Percentiles rank a stretch among this genome's conserved stretches.
Conservation (phyloP, 2,329 filamentous ascomycete genomes). For the Aspergillus tubingensis region DNA sequence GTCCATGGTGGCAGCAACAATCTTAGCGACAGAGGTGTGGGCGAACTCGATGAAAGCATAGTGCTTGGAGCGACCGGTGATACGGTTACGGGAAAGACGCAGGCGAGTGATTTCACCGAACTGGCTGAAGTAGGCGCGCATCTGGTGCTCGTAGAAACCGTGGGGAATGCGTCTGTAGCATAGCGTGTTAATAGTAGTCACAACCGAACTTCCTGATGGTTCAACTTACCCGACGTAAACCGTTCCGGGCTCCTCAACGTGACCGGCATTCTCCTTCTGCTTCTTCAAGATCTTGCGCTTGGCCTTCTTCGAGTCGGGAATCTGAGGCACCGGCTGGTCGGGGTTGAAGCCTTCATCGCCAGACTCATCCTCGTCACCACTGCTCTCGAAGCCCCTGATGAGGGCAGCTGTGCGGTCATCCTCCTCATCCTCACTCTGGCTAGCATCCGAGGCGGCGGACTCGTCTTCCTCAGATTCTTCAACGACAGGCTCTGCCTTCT, state of each 20-base stretch:
- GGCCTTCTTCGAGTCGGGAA: conserved; percentile 49
- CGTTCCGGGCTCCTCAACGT: conserved; percentile 64
- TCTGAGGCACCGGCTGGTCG: conserved; percentile 45
- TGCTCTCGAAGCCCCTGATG: conserved; percentile 58
- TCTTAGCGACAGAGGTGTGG: conserved; percentile 75
- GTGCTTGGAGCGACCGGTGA: conserved; percentile 88
- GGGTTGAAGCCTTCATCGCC: conserved; percentile 50
- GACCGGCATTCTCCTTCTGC: conserved; percentile 47
- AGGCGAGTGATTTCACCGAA: conserved; percentile 81
- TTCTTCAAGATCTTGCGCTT: conserved; percentile 55
- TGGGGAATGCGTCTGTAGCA: conserved; percentile 71
- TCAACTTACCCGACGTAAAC: conserved; percentile 73
- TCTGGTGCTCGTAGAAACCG: conserved; percentile 96
- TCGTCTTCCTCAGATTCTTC: conserved; percentile 39
- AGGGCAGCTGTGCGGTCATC: conserved; percentile 58
- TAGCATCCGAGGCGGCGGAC: conserved; percentile 20
- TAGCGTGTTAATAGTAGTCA: conserved; percentile 19
- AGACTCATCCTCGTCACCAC: conserved; percentile 54
- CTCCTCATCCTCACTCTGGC: conserved; percentile 36
- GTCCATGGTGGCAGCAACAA: conserved; percentile 95
- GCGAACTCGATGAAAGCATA: conserved; percentile 92
- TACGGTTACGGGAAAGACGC: conserved; percentile 86
- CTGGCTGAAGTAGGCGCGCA: conserved; percentile 90
- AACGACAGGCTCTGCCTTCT: conserved; percentile 46
- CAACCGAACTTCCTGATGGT: conserved; percentile 7